phyloP scores from a whole-genome alignment of 768 basidiomycete species.

The Russula earlei region DNA sequence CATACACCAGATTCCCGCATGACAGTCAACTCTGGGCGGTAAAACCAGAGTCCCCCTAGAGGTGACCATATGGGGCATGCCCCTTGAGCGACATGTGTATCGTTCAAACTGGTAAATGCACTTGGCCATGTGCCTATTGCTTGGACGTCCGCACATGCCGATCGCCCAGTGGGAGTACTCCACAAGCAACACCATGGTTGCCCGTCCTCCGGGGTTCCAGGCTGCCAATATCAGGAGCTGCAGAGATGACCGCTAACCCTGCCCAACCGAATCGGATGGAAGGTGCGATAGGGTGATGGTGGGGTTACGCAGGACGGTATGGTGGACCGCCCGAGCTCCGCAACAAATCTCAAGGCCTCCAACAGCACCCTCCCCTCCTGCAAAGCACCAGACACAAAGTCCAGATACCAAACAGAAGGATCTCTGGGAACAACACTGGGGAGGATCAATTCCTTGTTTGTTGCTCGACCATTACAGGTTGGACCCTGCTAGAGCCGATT shows the following conservation, averaged over 20 bases:
- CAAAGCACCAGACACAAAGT: constrained; percentile 13
- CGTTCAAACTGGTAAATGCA: no score
- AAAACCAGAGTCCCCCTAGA: no score
- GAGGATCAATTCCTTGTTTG: constrained; percentile 52
- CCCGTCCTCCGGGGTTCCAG: not conserved
- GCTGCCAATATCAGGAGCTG: not conserved
- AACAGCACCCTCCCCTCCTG: constrained; percentile 13
- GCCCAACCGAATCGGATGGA: constrained; percentile 13
- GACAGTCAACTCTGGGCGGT: not conserved
- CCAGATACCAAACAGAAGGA: constrained; percentile 33
- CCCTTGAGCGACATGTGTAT: no score
- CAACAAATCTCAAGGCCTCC: constrained; percentile 18
- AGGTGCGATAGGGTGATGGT: constrained; percentile 15
- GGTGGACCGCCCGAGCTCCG: constrained; percentile 12
- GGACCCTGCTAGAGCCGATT: constrained; percentile 56
- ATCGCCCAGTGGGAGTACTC: not conserved
- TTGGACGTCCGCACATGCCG: no score
- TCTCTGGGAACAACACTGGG: constrained; percentile 34
- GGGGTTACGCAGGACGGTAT: not conserved
- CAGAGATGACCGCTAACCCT: constrained; percentile 5
- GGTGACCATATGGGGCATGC: no score
- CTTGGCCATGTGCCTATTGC: no score
- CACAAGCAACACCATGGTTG: not conserved
- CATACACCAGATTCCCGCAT: constrained; percentile 17
- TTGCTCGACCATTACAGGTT: constrained; percentile 46